Base-by-base conservation (phyloP, 768 basidiomycete genomes). In the Scleroderma bovista region DNA sequence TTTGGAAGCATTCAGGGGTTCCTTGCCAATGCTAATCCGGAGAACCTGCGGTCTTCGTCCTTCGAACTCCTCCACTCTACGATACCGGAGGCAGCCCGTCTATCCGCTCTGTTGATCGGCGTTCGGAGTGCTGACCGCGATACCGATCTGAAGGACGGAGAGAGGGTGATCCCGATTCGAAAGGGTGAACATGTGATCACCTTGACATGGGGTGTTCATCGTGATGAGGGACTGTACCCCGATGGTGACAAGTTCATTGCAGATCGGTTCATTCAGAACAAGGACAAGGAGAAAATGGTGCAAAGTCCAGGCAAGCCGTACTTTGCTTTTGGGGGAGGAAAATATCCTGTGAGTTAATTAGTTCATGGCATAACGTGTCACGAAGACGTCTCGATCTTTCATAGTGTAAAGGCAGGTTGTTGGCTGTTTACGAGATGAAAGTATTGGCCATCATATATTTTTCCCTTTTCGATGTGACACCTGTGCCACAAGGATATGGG, bases 71-170 rank as follows among this genome's bases (percentile, higher is more conserved):
- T 64, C 20, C 57, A 60, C 1, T 63, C 63, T 6, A 58, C 60
- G 1, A 50, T 64, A 34, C 60, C 62, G 58, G 62, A 64, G 49
- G 64, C 62, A 3, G 41, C 62, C 41, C 48, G 62, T 26, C 45
- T 63, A 15, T 59, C 58, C 0, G 51, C 38, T 0, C 23, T 65
- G 51, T 54, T 56, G 10, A 44, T 56, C 2, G 56, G 56, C 6
- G 22, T 55, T 37, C 60, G 60, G 13, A 23, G 51, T 24, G 60
- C 60, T 6, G 46, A 3, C 6, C 31, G 53, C n/a, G 53, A 63
- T 48, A 50, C 60, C 39, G 53, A 53, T 15, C 37, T 63, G 17
- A 47, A 3, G 46, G 45, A 55, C 23, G 24, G 38, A 19, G 50
- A 51, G 9, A 38, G 43, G 45, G 33, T 10, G 10, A 51, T 63